Conservation (phyloP, 306 rosid species). For the Gynostemma pentaphyllum region DNA sequence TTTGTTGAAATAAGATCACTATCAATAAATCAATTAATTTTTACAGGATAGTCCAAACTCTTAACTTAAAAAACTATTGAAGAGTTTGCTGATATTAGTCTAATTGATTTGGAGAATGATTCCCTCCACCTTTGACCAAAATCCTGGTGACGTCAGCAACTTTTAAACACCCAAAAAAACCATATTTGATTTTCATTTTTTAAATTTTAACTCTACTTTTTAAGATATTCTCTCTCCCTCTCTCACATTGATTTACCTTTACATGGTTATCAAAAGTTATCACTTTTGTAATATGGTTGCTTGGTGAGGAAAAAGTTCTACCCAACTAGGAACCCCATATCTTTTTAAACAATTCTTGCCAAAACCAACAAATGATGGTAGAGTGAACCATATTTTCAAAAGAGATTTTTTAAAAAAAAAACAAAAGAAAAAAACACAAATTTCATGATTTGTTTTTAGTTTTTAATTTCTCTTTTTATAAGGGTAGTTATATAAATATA, state of each 20-base stretch:
- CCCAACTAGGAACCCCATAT: not conserved
- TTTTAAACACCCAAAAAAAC: not conserved
- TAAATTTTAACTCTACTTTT: too few relatives aligned
- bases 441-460: not conserved
- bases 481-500: too few relatives aligned
- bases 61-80: not conserved
- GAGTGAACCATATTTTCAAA: not conserved
- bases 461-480: too few relatives aligned
- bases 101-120: not conserved
- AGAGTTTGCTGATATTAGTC: not conserved
- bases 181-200: too few relatives aligned
- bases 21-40: not conserved
- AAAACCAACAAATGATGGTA: not conserved
- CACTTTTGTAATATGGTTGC: constrained; percentile 5
- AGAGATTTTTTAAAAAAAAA: not conserved
- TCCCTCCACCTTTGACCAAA: not conserved
- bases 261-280: not conserved
- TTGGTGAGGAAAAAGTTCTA: not conserved
- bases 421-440: not conserved
- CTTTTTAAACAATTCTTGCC: constrained; percentile 5
- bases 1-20: too few relatives aligned
- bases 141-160: constrained; percentile 5
- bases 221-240: not conserved
- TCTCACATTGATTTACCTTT: not conserved
- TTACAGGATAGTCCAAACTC: not conserved